Percentiles rank a stretch among this genome's conserved stretches.
phyloP scores from a whole-genome alignment of 768 basidiomycete genomes.

The Mycena belliarum region DNA sequence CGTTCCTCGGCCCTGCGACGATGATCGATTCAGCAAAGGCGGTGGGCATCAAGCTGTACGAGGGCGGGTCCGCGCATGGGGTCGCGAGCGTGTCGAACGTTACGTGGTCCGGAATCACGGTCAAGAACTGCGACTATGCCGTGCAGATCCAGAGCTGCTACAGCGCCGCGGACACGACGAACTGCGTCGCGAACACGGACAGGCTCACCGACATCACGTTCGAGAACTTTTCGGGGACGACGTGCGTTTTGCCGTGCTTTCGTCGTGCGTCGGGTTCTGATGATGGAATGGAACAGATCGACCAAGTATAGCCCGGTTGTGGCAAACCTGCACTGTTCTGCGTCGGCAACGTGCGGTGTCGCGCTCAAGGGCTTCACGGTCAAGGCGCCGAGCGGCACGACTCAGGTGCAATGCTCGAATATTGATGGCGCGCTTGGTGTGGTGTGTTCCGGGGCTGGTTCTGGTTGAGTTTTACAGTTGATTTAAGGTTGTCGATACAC shows the following conservation, averaged over 20 bases:
- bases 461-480: too few species aligned
- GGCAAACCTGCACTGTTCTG: conserved; percentile 31
- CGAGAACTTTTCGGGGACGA: conserved; percentile 30
- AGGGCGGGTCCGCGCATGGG: conserved; percentile 30
- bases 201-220: conserved; percentile 29
- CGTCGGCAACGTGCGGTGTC: conserved; percentile 28
- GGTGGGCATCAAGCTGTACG: conserved; percentile 34
- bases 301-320: conserved; percentile 27
- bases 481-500: too few species aligned
- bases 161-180: conserved; percentile 23
- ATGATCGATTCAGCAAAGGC: conserved; percentile 35
- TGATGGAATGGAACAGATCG: conserved; percentile 17
- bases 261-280: not conserved
- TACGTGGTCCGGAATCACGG: conserved; percentile 30
- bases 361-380: conserved; percentile 26
- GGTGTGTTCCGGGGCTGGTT: conserved; percentile 30
- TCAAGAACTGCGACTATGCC: conserved; percentile 34
- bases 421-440: conserved; percentile 29
- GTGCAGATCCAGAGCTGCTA: conserved; percentile 36
- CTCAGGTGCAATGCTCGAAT: conserved; percentile 28
- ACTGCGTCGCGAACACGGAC: conserved; percentile 27
- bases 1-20: conserved; percentile 28
- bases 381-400: conserved; percentile 28
- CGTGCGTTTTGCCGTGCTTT: conserved; percentile 14
- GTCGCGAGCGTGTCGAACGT: conserved; percentile 33